Base-by-base conservation (phyloP, 345 rosid genomes). In the Eucalyptus sp. region DNA sequence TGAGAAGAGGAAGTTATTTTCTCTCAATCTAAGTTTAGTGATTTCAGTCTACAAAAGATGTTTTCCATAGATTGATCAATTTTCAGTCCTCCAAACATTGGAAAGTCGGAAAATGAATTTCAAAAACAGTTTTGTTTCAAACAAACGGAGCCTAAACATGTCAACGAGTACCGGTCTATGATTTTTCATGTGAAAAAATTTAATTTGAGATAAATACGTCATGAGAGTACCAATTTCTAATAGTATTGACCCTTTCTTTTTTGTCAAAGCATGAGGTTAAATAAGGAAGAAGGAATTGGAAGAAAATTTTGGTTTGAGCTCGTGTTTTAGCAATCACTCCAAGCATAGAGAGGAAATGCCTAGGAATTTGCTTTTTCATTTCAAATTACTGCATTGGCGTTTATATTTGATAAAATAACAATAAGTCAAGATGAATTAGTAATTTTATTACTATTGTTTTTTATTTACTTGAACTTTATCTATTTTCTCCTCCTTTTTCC, bases 151-250 rank as follows among this genome's bases (percentile, higher is more conserved):
- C 58, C 58, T 52, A 52, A 52, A 52, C 58, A 18, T 52, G 58
- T 52, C 0, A 52, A 0, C 1, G 10, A 52, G 58, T 18, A 52
- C 2, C 8, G 58, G 25, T 52, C 24, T 52, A 52, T 52, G 4
- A 52, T 18, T 52, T 52, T 52, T 18, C 24, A 52, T 18, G 25
- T 52, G 58, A 52, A 18, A 52, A 52, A 52, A 18, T 7, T 52
- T 52, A 18, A 18, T 52, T 52, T 7, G 58, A 52, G 25, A 10
- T 52, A 52, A 52, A 52, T 3, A 18, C 25, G 10, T 3, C 4
- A 52, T 18, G 58, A 18, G 58, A 52, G 0, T 52, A 52, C 18
- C 24, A 7, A 52, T 18, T 0, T 52, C 58, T 52, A 52, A 52
- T 52, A 52, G 24, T 18, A 52, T 29, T 64, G 8, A 29, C 33